Evolutionary conservation across 345 rosid species (phyloP).

Genomic region (Melaleuca quinquenervia): DNA sequence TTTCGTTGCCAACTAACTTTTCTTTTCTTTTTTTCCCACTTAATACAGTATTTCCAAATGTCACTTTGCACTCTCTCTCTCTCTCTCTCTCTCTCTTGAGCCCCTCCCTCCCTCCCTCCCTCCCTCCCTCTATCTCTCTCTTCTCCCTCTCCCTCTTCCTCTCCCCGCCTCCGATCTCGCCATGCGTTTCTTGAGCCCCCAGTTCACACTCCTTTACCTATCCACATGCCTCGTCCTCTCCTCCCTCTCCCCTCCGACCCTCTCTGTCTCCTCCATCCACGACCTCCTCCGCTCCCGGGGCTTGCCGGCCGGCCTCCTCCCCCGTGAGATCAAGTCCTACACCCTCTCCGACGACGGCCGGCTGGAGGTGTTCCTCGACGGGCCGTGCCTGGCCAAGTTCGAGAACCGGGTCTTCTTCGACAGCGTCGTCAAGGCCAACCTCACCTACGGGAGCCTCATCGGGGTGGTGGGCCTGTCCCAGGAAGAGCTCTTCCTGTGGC

Average conservation of each 20-base stretch:
- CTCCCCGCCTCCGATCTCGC: not conserved
- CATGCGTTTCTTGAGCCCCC: not conserved
- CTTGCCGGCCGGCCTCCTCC: constrained; percentile 74
- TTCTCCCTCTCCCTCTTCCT: not conserved
- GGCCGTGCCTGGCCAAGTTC: constrained; percentile 62
- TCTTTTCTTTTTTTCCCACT: not conserved
- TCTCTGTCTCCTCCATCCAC: constrained; percentile 33
- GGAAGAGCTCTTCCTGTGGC: constrained; percentile 83
- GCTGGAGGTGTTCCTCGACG: constrained; percentile 64
- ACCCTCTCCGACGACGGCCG: constrained; percentile 42
- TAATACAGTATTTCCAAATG: constrained; percentile 13
- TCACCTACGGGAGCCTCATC: constrained; percentile 58
- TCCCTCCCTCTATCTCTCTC: not conserved
- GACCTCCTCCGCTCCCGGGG: constrained; percentile 73
- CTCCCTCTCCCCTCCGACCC: not conserved
- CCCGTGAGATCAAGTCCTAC: constrained; percentile 68
- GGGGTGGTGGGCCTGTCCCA: constrained; percentile 74
- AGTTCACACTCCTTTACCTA: not conserved
- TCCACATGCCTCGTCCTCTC: constrained; percentile 1
- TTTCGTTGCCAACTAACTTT: not conserved
- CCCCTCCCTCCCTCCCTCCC: too few relatives aligned
- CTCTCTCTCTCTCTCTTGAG: not conserved
- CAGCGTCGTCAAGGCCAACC: constrained; percentile 65
- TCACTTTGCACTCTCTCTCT: not conserved
- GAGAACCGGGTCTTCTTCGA: constrained; percentile 64